phyloP scores from a whole-genome alignment of 2,329 filamentous ascomycete species.

The Aciculosporium take region DNA sequence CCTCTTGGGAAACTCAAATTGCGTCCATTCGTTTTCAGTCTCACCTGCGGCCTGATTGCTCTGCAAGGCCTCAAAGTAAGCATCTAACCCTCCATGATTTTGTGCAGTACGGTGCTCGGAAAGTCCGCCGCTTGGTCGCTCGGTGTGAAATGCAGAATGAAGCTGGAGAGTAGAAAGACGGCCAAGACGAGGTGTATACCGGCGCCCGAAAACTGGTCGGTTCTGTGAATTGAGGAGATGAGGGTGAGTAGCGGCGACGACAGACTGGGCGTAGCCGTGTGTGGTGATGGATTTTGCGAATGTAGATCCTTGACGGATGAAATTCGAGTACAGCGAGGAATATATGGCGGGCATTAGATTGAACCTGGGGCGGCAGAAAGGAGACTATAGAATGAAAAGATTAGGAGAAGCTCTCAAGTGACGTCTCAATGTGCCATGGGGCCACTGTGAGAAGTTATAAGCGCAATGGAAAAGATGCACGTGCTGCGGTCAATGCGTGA shows the following conservation, averaged over 20 bases:
- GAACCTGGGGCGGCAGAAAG: slow-evolving; percentile 46
- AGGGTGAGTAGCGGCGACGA: slow-evolving; percentile 83
- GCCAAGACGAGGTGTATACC: slow-evolving; percentile 39
- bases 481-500: neutral
- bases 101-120: slow-evolving; percentile 40
- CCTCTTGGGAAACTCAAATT: slow-evolving; percentile 76
- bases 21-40: slow-evolving; percentile 71
- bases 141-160: slow-evolving; percentile 61
- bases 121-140: slow-evolving; percentile 36
- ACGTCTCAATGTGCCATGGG: no score
- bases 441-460: no score
- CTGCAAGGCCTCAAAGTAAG: slow-evolving; percentile 85
- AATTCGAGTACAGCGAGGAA: slow-evolving; percentile 56
- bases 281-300: slow-evolving; percentile 83
- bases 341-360: slow-evolving; percentile 77
- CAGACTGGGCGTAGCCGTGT: slow-evolving; percentile 94
- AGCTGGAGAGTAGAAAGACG: slow-evolving; percentile 46
- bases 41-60: slow-evolving; percentile 52
- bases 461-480: no score
- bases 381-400: slow-evolving; percentile 24
- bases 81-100: slow-evolving; percentile 58
- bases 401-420: neutral
- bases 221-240: slow-evolving; percentile 63
- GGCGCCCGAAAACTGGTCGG: slow-evolving; percentile 47
- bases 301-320: slow-evolving; percentile 88